phyloP scores from a whole-genome alignment of 176 grass and related monocot species.

The Ampelocalamus luodianensis region DNA sequence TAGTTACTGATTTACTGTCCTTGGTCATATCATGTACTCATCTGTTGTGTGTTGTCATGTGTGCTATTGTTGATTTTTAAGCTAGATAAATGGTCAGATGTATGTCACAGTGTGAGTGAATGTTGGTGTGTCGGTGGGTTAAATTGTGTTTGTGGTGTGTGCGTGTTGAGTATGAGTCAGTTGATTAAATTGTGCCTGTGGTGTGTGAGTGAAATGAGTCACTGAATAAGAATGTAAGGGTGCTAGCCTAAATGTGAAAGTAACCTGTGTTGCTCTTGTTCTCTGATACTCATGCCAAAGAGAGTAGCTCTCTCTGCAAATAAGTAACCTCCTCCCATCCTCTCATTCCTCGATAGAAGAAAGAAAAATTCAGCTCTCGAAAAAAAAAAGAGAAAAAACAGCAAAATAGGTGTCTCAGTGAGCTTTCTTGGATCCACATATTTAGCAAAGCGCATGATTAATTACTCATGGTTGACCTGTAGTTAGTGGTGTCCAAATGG shows the following conservation, averaged over 20 bases:
- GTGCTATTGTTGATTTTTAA: conserved; percentile 9
- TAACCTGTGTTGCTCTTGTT: neutral
- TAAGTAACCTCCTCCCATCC: neutral
- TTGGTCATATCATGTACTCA: neutral
- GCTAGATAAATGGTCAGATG: conserved; percentile 6
- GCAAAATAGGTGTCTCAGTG: neutral
- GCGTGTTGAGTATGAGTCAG: neutral
- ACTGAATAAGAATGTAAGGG: conserved; percentile 21
- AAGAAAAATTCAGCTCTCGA: neutral
- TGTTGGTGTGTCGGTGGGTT: neutral
- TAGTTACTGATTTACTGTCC: conserved; percentile 25
- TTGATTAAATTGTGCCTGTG: neutral
- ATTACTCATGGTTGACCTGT: neutral
- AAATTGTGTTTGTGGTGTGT: conserved; percentile 7
- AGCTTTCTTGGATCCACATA: neutral
- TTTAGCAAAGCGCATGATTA: neutral
- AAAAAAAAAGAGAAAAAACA: neutral
- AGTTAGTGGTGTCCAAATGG: too few species aligned
- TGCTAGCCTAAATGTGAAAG: neutral
- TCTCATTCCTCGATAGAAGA: neutral
- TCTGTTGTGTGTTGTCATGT: conserved; percentile 16
- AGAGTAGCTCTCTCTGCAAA: neutral
- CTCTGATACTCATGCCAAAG: neutral
- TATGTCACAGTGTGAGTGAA: conserved; percentile 27
- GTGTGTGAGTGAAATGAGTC: neutral